A percentile compares a stretch with the other conserved stretches of the same genome.
Evolutionary conservation across 306 rosid species (phyloP).

Genomic region (Trichosanthes truncata): DNA sequence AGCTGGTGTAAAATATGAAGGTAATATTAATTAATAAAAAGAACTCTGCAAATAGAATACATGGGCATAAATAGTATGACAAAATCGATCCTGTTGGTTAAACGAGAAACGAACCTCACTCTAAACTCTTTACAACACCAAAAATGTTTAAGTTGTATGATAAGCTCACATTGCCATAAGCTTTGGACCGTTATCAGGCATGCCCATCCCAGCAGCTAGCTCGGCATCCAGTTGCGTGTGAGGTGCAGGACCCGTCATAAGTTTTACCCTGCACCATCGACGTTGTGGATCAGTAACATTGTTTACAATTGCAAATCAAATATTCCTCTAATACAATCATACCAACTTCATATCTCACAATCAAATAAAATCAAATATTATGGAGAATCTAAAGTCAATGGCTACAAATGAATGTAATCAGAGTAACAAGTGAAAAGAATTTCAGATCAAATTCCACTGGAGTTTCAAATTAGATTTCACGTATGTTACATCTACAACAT

Average conservation of each 20-base stretch:
- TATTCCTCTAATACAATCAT: not conserved
- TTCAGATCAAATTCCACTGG: not conserved
- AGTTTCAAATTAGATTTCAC: not conserved
- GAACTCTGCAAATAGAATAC: not conserved
- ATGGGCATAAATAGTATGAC: not conserved
- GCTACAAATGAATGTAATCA: not conserved
- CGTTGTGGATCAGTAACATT: not conserved
- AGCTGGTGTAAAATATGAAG: not conserved
- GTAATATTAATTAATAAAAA: not conserved
- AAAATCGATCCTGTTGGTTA: not conserved
- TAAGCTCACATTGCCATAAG: constrained; percentile 54
- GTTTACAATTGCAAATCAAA: not conserved
- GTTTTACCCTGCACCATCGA: constrained; percentile 42
- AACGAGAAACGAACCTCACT: not conserved
- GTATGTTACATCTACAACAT: not conserved
- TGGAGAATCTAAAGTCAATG: not conserved
- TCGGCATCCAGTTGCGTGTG: constrained; percentile 93
- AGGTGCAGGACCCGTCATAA: constrained; percentile 76
- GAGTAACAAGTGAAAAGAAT: not conserved
- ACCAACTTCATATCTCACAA: not conserved
- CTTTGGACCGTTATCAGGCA: constrained; percentile 94
- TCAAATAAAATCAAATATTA: not conserved
- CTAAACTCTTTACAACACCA: not conserved
- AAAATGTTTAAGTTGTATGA: not conserved
- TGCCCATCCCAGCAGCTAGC: constrained; percentile 90